A percentile compares a stretch with the other conserved stretches of the same genome.
Conservation (phyloP, 1,284 basidiomycete species). For the Lentinus polychrous region DNA sequence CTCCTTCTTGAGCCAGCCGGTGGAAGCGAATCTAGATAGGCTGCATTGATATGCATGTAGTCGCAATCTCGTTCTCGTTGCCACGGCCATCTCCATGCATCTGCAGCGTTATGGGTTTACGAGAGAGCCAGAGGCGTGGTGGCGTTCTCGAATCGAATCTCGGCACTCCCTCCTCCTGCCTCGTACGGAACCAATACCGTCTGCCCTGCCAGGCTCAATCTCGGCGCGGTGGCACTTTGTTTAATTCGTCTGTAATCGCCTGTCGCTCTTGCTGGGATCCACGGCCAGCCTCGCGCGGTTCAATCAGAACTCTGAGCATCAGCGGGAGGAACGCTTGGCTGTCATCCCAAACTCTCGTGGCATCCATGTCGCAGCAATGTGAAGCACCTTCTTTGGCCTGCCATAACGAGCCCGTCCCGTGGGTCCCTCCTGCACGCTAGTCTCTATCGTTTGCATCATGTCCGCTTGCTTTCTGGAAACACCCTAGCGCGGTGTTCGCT, state of each 20-base stretch:
- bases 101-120: not conserved
- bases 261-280: conserved; percentile 6
- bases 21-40: no score
- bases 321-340: not conserved
- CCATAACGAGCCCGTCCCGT: not conserved
- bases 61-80: no score
- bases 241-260: not conserved
- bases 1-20: no score
- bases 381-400: not conserved
- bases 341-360: not conserved
- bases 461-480: not conserved
- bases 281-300: not conserved
- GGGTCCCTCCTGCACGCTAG: not conserved
- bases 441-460: not conserved
- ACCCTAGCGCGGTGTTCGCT: no score
- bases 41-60: no score
- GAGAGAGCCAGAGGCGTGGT: not conserved
- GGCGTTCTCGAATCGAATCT: conserved; percentile 1
- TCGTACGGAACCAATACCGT: not conserved
- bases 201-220: not conserved
- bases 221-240: not conserved
- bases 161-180: not conserved
- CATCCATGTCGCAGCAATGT: conserved; percentile 3
- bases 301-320: conserved; percentile 2
- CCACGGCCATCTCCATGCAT: conserved; percentile 1